Conservation (phyloP, 75 land plant genomes). For the Sequoia sempervirens region DNA sequence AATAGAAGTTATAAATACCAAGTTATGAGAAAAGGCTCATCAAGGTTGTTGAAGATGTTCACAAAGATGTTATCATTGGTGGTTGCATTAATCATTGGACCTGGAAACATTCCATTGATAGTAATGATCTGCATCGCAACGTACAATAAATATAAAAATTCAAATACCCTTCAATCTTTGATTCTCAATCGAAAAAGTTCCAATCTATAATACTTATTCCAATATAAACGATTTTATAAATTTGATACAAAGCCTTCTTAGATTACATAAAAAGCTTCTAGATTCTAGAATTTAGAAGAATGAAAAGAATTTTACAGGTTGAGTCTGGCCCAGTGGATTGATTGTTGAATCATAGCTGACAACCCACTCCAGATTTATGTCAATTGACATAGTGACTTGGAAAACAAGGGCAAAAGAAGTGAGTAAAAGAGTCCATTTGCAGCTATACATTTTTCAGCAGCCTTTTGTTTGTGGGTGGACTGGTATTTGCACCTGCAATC, state of each 20-base stretch:
- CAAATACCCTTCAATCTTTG: neutral
- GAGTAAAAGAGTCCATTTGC: neutral
- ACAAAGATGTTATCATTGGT: slow-evolving; percentile 39
- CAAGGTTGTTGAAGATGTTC: slow-evolving; percentile 38
- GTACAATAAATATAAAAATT: neutral
- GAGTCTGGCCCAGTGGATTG: neutral
- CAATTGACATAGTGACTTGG: neutral
- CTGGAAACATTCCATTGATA: slow-evolving; percentile 43
- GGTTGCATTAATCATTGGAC: slow-evolving; percentile 34
- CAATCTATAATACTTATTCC: too few relatives aligned
- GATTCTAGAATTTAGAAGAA: neutral
- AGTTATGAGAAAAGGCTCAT: slow-evolving; percentile 42
- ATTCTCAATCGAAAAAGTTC: too few relatives aligned
- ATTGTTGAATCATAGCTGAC: neutral
- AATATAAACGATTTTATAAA: too few relatives aligned
- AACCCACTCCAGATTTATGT: neutral
- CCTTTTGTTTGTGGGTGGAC: too few relatives aligned
- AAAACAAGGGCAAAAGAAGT: neutral
- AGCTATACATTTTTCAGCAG: neutral
- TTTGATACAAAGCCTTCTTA: too few relatives aligned
- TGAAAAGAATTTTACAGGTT: neutral
- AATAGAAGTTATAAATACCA: slow-evolving; percentile 14
- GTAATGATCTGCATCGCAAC: slow-evolving; percentile 30
- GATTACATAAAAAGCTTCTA: too few relatives aligned
- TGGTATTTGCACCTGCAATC: neutral